Base-by-base conservation (phyloP, 768 basidiomycete genomes). In the Gautieria morchelliformis region DNA sequence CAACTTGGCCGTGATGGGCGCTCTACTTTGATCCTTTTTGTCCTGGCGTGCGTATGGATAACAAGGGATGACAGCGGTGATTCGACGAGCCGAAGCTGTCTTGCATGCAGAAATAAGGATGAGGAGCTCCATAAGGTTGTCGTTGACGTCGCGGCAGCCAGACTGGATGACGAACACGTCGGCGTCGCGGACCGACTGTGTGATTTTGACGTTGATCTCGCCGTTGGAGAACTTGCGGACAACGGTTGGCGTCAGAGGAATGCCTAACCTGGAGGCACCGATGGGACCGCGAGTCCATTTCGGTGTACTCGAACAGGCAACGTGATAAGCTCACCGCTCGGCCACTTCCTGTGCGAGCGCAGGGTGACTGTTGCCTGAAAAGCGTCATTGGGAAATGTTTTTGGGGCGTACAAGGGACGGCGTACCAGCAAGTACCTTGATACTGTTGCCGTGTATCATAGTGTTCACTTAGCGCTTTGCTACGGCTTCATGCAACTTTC, bases 111-210 rank as follows among this genome's bases (percentile, higher is more conserved):
- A 97, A 65, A 96, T 93, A 74, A 99, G 85, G 68, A 99, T 91
- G 69, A 98, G 88, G 61, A 99, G 90, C 70, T 99, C 96, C 93
- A 99, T 95, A 62, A 98, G 76, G 70, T 92, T 87, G 73, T 96
- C 94, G 71, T 96, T 95, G 68, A 93, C 92, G 66, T 93, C 92
- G 69, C 76, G 74, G 72, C 83, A 89, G 32, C 87, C 87, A 14
- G 89, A 87, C 74, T 99, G 96, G 70, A 99, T 82, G 77, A 99
- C 96, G 77, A 97, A 99, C 27, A 97, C 93, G 71, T 99, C 96
- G 72, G 93, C 93, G 71, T 98, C 95, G 47, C 96, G 87, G 46
- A 99, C 87, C 57, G 90, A 93, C 74, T 97, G 94, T 52, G 84
- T 79, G 63, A 98, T 96, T 71, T 89, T 93, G 74, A 94, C 88